phyloP scores from a whole-genome alignment of 2,329 filamentous ascomycete genomes.

The Ophiostoma perfectum region DNA sequence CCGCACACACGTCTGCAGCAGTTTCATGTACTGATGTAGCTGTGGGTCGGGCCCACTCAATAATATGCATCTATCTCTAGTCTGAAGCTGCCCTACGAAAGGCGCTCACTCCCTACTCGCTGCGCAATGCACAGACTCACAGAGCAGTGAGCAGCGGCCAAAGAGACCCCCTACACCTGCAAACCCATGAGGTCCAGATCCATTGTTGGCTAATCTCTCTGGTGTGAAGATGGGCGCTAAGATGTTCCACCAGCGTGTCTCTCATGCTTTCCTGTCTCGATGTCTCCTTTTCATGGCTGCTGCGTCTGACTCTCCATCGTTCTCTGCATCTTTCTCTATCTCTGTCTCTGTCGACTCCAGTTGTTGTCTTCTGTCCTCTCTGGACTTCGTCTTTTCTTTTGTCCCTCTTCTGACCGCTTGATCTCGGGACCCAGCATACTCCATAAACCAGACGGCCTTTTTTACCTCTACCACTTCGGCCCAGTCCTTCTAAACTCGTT shows the following conservation, averaged over 20 bases:
- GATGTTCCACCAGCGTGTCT: neutral
- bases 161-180: neutral
- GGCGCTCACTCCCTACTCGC: neutral
- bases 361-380: neutral
- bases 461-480: neutral
- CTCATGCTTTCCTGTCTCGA: neutral
- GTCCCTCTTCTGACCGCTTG: neutral
- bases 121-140: neutral
- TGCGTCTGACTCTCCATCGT: too few relatives aligned
- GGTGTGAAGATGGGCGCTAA: constrained; percentile 13
- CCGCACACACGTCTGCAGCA: neutral
- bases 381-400: neutral
- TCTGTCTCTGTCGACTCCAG: neutral
- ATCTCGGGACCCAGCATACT: neutral
- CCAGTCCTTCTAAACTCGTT: neutral
- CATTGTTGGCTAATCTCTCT: constrained; percentile 13
- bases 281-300: neutral
- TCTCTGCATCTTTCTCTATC: neutral
- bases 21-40: neutral
- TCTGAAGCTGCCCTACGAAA: too few relatives aligned
- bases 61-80: neutral
- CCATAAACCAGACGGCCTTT: neutral
- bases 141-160: too few relatives aligned
- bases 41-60: constrained; percentile 5
- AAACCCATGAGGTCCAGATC: neutral